Base-by-base conservation (phyloP, 108 stramenopile species). In the Nannochloropsis gaditana region DNA sequence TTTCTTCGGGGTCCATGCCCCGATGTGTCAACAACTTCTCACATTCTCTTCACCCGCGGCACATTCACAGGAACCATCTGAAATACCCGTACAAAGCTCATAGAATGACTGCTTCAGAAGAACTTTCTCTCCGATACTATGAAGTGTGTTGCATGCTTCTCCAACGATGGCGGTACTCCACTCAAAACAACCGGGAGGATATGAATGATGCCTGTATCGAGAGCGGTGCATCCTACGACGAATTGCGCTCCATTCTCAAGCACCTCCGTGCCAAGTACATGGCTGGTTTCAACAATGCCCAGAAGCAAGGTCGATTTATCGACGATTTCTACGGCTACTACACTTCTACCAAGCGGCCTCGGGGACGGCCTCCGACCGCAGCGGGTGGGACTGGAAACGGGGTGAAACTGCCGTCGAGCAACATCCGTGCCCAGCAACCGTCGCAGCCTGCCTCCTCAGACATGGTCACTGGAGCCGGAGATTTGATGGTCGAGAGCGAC, bases 261-360 rank as follows among this genome's bases (percentile, higher is more conserved):
- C 59, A 73, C n/a, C 59, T 73, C 59, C 59, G 59, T n/a, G 59
- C 59, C 59, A 73, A 73, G 59, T 73, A 73, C 59, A 73, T 73
- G 59, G 15, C n/a, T 15, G 59, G 59, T 3, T 73, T 73, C 59
- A 73, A 73, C 8, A 73, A 73, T 73, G 59, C 59, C 59, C 59
- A 73, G 59, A 73, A 73, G 59, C 59, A 73, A 73, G 59, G 59
- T n/a, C 59, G 59, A 6, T 73, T n/a, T 73, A n/a, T 73, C 19
- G 59, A n/a, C 15, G 59, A 73, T n/a, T 73, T 73, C n/a, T 73
- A n/a, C 6, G 59, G 59, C 8, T 73, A 73, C 59, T 73, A 73
- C 59, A 73, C 59, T n/a, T 73, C 59, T 6, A 73, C 59, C 59
- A 73, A 73, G 59, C 59, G 59, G 4, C 59, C 59, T 3, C 59